phyloP scores from a whole-genome alignment of 176 grass and related monocot species.

The Oryza coarctata region DNA sequence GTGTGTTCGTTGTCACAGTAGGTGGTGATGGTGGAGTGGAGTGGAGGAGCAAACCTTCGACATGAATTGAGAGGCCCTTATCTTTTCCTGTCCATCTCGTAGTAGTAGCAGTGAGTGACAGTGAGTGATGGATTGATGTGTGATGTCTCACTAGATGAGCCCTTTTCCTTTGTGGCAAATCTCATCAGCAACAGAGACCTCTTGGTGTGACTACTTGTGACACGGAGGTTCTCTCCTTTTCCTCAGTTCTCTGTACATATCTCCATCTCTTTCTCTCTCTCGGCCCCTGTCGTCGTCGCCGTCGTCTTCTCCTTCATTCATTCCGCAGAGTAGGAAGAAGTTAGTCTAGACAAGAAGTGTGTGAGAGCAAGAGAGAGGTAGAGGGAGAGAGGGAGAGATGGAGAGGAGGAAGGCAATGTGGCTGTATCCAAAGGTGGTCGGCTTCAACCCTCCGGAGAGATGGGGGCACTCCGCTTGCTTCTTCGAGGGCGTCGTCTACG shows the following conservation, averaged over 20 bases:
- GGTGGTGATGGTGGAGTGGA: not conserved
- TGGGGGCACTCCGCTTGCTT: slow-evolving; percentile 98
- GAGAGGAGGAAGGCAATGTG: slow-evolving; percentile 89
- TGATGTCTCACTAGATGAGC: slow-evolving; percentile 51
- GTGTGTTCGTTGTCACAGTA: not conserved
- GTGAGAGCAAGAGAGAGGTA: not conserved
- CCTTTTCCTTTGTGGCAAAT: slow-evolving; percentile 23
- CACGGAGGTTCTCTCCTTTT: not conserved
- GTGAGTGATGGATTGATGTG: slow-evolving; percentile 40
- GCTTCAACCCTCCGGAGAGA: slow-evolving; percentile 89
- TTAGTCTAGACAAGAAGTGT: not conserved
- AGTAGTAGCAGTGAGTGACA: not conserved
- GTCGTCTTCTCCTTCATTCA: not conserved
- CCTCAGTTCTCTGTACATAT: not conserved
- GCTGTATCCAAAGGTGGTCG: slow-evolving; percentile 86
- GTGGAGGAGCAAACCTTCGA: slow-evolving; percentile 41
- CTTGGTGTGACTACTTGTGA: slow-evolving; percentile 37
- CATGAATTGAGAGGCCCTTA: slow-evolving; percentile 57
- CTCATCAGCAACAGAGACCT: slow-evolving; percentile 49
- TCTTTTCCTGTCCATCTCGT: slow-evolving; percentile 57
- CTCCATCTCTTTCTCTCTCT: slow-evolving; percentile 16
- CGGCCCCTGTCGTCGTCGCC: not conserved
- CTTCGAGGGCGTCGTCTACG: slow-evolving; percentile 72
- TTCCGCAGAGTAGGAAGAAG: not conserved
- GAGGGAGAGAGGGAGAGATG: slow-evolving; percentile 28